phyloP scores from a whole-genome alignment of 1,139 yeast genomes.

The Blastobotrys petasosporus region DNA sequence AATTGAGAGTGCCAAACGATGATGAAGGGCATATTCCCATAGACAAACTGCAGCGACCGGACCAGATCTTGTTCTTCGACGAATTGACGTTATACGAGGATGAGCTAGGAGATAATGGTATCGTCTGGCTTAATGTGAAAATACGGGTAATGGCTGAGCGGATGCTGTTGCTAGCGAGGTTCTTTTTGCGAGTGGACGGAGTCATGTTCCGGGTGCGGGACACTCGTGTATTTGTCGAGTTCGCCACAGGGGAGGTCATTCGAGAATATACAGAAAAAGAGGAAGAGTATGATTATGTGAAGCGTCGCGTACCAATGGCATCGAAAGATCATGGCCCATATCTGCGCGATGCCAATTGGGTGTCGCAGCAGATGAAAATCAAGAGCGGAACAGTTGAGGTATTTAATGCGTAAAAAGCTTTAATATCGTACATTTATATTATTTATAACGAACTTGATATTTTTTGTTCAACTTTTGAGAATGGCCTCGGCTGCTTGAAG shows the following conservation, averaged over 20 bases:
- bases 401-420: no score
- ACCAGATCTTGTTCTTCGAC: slow-evolving; percentile 83
- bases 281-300: slow-evolving; percentile 54
- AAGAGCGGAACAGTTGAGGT: slow-evolving; percentile 11
- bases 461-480: no score
- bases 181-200: slow-evolving; percentile 83
- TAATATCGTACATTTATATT: no score
- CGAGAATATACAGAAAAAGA: slow-evolving; percentile 79
- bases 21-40: slow-evolving; percentile 50
- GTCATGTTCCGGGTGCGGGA: slow-evolving; percentile 81
- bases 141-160: slow-evolving; percentile 87
- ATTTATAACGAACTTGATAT: no score
- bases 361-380: slow-evolving; percentile 53
- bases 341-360: slow-evolving; percentile 81
- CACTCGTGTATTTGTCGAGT: slow-evolving; percentile 76
- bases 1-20: slow-evolving; percentile 17
- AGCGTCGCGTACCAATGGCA: slow-evolving; percentile 40
- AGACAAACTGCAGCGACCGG: slow-evolving; percentile 61
- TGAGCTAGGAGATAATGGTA: slow-evolving; percentile 94
- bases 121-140: slow-evolving; percentile 67
- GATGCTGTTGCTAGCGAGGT: slow-evolving; percentile 62
- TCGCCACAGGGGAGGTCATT: slow-evolving; percentile 55
- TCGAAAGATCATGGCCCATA: slow-evolving; percentile 66
- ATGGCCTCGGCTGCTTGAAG: slow-evolving; percentile 28
- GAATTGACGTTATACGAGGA: slow-evolving; percentile 88